Conservation (phyloP, 1,139 yeast species). For the Taiozyma sp. region DNA sequence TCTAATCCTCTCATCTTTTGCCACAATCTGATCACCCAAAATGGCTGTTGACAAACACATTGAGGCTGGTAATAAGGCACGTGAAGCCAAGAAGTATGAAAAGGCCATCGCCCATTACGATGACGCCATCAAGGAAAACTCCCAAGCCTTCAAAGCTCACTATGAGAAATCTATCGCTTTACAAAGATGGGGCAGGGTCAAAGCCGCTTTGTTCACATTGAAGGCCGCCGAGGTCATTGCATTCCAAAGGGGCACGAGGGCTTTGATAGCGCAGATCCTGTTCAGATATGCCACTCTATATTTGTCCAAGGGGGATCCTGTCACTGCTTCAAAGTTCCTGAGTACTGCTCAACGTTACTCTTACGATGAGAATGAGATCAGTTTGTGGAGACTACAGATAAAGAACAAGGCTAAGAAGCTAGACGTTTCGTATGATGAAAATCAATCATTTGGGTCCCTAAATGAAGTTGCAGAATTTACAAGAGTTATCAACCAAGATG, state of each 20-base stretch:
- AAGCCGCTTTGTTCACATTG: slow-evolving; percentile 49
- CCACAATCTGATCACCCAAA: not conserved
- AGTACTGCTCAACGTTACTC: slow-evolving; percentile 43
- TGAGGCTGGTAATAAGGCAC: slow-evolving; percentile 23
- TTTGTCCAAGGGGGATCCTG: slow-evolving; percentile 42
- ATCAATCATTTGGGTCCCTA: slow-evolving; percentile 4
- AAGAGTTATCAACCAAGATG: slow-evolving; percentile 1
- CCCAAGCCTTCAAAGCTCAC: slow-evolving; percentile 47
- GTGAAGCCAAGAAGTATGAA: slow-evolving; percentile 33
- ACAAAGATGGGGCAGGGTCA: slow-evolving; percentile 47
- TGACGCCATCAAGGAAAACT: slow-evolving; percentile 30
- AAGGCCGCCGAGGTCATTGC: slow-evolving; percentile 55
- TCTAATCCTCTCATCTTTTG: no score
- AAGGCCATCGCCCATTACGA: slow-evolving; percentile 34
- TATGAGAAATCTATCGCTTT: slow-evolving; percentile 54
- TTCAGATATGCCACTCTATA: slow-evolving; percentile 53
- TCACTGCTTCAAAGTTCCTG: slow-evolving; percentile 46
- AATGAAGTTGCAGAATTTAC: slow-evolving; percentile 10
- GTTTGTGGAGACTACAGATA: slow-evolving; percentile 42
- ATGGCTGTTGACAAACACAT: slow-evolving; percentile 18
- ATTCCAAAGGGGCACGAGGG: slow-evolving; percentile 42
- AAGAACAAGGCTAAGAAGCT: slow-evolving; percentile 27
- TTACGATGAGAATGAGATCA: slow-evolving; percentile 26
- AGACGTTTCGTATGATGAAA: slow-evolving; percentile 9
- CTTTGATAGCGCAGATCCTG: slow-evolving; percentile 53